A percentile compares a stretch with the other conserved stretches of the same genome.
These are phyloP conservation scores for Brasilioporus rufonigricans DNA, from an alignment of 768 basidiomycete species.

Conservation along the genomic window DNA sequence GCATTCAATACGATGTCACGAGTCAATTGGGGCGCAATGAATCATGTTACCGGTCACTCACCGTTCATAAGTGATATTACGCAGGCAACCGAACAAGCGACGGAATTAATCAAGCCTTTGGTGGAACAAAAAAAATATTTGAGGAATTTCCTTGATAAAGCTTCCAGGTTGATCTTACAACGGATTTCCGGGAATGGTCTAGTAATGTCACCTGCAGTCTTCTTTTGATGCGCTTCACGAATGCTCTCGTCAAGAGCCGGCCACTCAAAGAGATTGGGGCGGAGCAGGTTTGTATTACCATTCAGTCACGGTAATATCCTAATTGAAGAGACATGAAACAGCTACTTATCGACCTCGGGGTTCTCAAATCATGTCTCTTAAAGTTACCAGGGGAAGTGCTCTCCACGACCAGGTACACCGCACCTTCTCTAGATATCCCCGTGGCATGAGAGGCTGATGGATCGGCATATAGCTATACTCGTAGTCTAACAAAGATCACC, in stretches of 20 bases:
- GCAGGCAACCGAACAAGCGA: conserved; percentile 68
- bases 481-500: conserved; percentile 77
- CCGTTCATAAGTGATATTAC: conserved; percentile 77
- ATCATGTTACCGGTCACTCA: conserved; percentile 86
- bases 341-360: conserved; percentile 90
- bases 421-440: neutral
- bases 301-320: neutral
- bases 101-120: conserved; percentile 72
- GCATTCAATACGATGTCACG: conserved; percentile 75
- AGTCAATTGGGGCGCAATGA: conserved; percentile 73
- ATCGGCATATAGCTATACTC: conserved; percentile 61
- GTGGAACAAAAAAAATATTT: conserved; percentile 95
- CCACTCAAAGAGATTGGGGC: conserved; percentile 93
- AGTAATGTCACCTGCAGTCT: conserved; percentile 46
- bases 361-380: conserved; percentile 76
- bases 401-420: conserved; percentile 51
- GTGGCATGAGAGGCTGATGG: conserved; percentile 8
- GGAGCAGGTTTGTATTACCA: conserved; percentile 65
- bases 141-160: conserved; percentile 91
- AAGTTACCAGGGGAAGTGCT: conserved; percentile 78
- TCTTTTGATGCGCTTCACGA: conserved; percentile 84
- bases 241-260: conserved; percentile 83
- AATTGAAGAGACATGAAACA: conserved; percentile 31
- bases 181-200: neutral
- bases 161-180: conserved; percentile 62